phyloP scores from a whole-genome alignment of 306 rosid species.

The Abrus pulchellus region DNA sequence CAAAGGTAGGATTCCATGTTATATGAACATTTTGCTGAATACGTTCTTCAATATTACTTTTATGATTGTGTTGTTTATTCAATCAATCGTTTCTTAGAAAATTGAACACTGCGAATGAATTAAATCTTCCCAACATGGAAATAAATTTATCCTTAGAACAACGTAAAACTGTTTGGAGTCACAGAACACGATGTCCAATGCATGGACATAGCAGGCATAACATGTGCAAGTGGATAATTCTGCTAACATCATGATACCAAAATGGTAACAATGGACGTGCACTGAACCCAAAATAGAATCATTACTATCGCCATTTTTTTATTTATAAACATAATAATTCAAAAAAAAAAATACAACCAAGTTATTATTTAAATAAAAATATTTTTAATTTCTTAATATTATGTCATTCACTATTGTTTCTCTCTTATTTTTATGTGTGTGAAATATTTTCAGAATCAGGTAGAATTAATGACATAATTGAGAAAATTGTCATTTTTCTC shows the following conservation, averaged over 20 bases:
- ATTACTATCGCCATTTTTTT: not conserved
- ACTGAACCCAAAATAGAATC: not conserved
- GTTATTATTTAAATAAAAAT: too few species aligned
- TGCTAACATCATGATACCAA: not conserved
- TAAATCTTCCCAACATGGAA: not conserved
- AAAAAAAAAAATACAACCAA: not conserved
- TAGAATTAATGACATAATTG: not conserved
- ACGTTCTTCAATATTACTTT: not conserved
- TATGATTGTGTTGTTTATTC: not conserved
- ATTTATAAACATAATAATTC: too few species aligned
- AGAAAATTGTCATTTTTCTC: not conserved
- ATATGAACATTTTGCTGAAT: too few species aligned
- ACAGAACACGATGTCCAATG: slow-evolving; percentile 17
- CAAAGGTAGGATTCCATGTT: too few species aligned
- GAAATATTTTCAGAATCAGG: not conserved
- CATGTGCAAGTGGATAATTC: slow-evolving; percentile 16
- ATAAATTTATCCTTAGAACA: too few species aligned
- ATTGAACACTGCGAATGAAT: not conserved
- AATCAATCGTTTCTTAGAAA: not conserved
- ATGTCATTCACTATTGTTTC: not conserved
- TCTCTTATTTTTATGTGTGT: not conserved
- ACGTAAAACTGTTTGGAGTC: not conserved
- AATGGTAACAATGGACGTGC: slow-evolving; percentile 16
- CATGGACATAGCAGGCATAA: slow-evolving; percentile 19
- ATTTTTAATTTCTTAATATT: not conserved